phyloP scores from a whole-genome alignment of 148 eudicot species.

The Rhododendron mucronatum region DNA sequence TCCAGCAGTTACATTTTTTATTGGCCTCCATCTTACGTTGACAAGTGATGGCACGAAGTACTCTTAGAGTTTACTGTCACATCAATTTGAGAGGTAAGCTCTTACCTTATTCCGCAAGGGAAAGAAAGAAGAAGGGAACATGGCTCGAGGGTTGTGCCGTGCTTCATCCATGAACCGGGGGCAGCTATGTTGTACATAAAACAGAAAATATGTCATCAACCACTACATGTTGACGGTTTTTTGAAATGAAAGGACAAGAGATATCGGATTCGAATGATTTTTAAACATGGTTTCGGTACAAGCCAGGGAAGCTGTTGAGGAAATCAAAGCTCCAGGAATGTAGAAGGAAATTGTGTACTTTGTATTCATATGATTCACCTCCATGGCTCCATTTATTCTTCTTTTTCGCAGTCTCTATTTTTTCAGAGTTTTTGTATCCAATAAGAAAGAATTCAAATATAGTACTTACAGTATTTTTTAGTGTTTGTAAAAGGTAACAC shows the following conservation, averaged over 20 bases:
- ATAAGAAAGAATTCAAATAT: not conserved
- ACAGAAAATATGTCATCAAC: not conserved
- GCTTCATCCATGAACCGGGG: not conserved
- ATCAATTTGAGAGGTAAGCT: not conserved
- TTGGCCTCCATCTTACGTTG: not conserved
- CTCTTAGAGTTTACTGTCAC: not conserved
- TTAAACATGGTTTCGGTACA: not conserved
- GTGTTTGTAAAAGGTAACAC: not conserved
- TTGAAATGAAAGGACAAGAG: not conserved
- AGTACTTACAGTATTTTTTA: not conserved
- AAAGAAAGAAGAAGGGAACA: not conserved
- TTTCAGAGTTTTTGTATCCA: not conserved
- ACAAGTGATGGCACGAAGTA: not conserved
- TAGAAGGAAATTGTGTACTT: not conserved
- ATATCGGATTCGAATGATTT: not conserved
- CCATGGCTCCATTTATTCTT: not conserved
- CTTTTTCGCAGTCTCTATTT: not conserved
- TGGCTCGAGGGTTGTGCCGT: not conserved
- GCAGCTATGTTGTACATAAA: constrained; percentile 5
- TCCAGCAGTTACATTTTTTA: not conserved
- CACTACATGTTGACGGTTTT: not conserved
- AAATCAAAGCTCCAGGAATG: not conserved
- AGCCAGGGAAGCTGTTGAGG: not conserved
- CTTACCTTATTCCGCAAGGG: not conserved
- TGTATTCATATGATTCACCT: not conserved